Evolutionary conservation across 208 protist genomes (phyloP), one percentile per base, ranked within the genome.

Genomic region (Trypanosoma avium): DNA sequence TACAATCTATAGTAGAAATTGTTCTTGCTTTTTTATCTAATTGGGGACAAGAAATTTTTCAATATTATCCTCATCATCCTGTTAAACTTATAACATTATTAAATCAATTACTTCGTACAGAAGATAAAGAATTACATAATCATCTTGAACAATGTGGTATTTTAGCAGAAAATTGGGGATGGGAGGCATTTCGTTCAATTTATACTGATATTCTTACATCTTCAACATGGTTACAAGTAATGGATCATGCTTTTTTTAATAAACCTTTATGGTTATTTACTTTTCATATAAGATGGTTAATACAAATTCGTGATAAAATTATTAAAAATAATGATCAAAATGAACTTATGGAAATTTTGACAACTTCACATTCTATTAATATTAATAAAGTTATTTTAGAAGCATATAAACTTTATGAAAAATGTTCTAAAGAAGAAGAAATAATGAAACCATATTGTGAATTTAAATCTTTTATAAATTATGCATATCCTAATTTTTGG

Each of bases 161-260:
- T n/a, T 49, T 59, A 0, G 71, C 73, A 3, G 83, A 93, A 24
- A 70, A 86, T 29, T 95, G 86, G 84, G 77, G 75, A 4, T 95
- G 86, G 88, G 70, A 82, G 17, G 40, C 79, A 32, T n/a, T 92
- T 36, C 61, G 54, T 6, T 77, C 68, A 8, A 67, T 97, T 21
- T 92, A 77, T 57, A 94, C 87, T 1, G 89, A 97, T 24, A 64
- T 85, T 27, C 75, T 95, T 26, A 83, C 70, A 33, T 71, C 73
- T 2, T 43, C 77, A 8, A 89, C 90, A 71, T 97, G 92, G 90
- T 75, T 93, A 57, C 87, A 94, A 61, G 75, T 97, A 17, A 93
- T 97, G 88, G 92, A 97, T 69, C 92, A 97, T 73, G 79, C 75
- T 1, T 58, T 93, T 12, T 67, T 75, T 21, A 81, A 84, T 32